These are phyloP conservation scores for Scheffersomyces cryptocercus DNA, from an alignment of 1,139 yeast species.

Conservation along the genomic window DNA sequence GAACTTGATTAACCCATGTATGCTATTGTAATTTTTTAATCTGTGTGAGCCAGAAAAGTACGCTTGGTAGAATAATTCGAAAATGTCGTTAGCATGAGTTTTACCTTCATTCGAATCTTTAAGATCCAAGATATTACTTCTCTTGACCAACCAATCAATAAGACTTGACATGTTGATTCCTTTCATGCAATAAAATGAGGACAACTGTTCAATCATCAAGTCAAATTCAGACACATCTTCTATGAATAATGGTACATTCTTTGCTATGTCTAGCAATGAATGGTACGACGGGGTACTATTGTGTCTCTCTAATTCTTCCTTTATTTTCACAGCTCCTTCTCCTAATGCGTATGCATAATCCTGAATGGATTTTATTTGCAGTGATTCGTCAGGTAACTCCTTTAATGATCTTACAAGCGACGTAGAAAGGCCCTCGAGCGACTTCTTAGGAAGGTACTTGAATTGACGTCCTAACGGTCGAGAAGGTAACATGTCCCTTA, in stretches of 20 bases:
- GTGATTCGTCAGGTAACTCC: not conserved
- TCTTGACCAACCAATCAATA: conserved; percentile 5
- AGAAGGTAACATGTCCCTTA: too few relatives aligned
- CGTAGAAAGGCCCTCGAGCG: not conserved
- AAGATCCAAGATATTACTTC: not conserved
- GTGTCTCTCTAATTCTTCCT: conserved; percentile 2
- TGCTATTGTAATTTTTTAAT: not conserved
- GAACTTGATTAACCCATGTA: not conserved
- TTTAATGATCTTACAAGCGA: not conserved
- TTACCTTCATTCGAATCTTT: not conserved
- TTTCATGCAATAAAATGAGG: conserved; percentile 31
- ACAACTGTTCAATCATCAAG: conserved; percentile 51
- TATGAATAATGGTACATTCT: conserved; percentile 23
- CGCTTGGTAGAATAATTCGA: not conserved
- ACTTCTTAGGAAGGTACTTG: not conserved
- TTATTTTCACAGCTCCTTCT: conserved; percentile 18
- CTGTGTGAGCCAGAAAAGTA: not conserved
- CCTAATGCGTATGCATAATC: conserved; percentile 33
- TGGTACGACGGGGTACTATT: conserved; percentile 10
- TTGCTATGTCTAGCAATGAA: conserved; percentile 28
- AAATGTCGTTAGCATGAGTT: not conserved
- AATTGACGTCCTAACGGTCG: not conserved
- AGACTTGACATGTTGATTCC: conserved; percentile 19
- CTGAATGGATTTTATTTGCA: conserved; percentile 23
- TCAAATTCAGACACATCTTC: conserved; percentile 45